phyloP scores from a whole-genome alignment of 140 eudicot genomes.

The Erigeron philadelphicus region DNA sequence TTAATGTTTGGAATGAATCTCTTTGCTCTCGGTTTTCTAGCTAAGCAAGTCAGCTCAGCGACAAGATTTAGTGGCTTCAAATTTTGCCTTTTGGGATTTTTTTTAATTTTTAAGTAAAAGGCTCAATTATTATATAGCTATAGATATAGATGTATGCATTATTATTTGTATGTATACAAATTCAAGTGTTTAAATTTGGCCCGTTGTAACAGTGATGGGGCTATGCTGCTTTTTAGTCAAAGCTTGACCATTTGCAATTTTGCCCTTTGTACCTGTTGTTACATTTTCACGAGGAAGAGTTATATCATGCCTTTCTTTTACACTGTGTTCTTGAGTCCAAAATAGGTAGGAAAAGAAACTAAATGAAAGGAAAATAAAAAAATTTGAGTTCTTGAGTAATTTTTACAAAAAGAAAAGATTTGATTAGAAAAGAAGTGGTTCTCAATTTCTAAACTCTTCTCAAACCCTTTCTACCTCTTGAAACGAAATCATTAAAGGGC shows the following conservation, averaged over 20 bases:
- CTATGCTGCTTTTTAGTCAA: constrained; percentile 22
- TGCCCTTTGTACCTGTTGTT: not conserved
- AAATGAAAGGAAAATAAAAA: no score
- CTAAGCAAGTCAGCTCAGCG: constrained; percentile 22
- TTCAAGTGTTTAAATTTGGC: constrained; percentile 31
- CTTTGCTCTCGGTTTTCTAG: constrained; percentile 25
- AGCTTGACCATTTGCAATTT: constrained; percentile 12
- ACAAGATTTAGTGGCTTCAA: constrained; percentile 36
- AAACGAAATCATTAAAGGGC: no score
- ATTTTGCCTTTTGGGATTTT: constrained; percentile 6
- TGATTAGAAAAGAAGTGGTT: no score
- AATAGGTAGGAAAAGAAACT: no score
- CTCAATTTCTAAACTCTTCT: no score
- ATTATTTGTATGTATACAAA: not conserved
- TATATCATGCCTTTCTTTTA: no score
- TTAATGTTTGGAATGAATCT: not conserved
- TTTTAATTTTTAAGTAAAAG: not conserved
- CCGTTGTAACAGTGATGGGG: constrained; percentile 26
- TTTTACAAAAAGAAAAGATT: no score
- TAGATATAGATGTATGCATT: constrained; percentile 15
- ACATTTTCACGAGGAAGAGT: no score
- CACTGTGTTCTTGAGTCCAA: no score
- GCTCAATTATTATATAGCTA: constrained; percentile 27
- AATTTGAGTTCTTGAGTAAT: no score
- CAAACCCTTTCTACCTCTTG: no score